A percentile compares a stretch with the other conserved stretches of the same genome.
Conservation (phyloP, 2,329 filamentous ascomycete genomes). For the Botryotinia calthae region DNA sequence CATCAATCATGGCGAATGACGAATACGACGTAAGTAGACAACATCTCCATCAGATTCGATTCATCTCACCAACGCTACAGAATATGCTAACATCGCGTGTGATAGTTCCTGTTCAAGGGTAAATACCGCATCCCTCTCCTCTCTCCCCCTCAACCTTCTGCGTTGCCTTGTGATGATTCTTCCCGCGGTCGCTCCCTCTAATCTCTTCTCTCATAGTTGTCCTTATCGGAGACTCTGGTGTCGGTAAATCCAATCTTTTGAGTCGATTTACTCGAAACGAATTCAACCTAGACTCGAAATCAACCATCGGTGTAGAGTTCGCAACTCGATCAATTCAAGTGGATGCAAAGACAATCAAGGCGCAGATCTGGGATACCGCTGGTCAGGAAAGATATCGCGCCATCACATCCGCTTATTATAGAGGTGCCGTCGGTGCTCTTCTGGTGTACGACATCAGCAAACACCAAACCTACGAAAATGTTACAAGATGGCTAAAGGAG, state of each 20-base stretch:
- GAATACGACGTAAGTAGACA: constrained; percentile 90
- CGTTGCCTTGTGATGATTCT: constrained; percentile 33
- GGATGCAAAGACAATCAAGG: constrained; percentile 99
- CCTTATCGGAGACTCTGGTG: constrained; percentile 97
- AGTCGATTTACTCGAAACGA: constrained; percentile 99
- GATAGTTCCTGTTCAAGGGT: constrained; percentile 99
- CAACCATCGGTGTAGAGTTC: constrained; percentile 98
- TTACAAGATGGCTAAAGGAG: constrained; percentile 98
- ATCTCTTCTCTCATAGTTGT: constrained; percentile 64
- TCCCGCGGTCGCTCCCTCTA: constrained; percentile 36
- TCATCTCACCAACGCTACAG: not conserved
- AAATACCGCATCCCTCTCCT: constrained; percentile 33
- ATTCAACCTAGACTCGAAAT: constrained; percentile 99
- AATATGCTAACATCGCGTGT: constrained; percentile 38
- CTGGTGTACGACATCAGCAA: constrained; percentile 99
- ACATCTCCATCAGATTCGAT: constrained; percentile 27
- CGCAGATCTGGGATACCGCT: constrained; percentile 99
- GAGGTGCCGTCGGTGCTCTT: constrained; percentile 92
- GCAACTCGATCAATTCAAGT: constrained; percentile 98
- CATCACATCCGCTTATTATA: constrained; percentile 98
- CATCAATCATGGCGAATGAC: constrained; percentile 90
- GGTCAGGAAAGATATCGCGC: constrained; percentile 98
- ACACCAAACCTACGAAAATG: constrained; percentile 98
- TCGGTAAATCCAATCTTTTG: constrained; percentile 99
- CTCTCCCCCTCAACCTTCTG: constrained; percentile 24